Conservation (phyloP, 2,329 filamentous ascomycete genomes). For the Neonectria hederae region DNA sequence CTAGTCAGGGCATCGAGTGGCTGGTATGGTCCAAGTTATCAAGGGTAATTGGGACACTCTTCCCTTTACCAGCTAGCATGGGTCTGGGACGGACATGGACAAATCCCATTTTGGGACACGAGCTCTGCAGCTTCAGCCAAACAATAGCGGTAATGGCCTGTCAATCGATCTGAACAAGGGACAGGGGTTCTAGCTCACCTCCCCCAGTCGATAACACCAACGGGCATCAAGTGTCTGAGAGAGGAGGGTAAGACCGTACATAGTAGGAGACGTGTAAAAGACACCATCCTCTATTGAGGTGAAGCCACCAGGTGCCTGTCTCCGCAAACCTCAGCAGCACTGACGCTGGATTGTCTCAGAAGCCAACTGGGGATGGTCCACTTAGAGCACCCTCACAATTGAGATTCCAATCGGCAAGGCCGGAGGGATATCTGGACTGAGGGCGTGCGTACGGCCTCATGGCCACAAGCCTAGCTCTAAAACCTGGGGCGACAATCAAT, state of each 20-base stretch:
- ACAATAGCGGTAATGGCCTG: slow-evolving; percentile 31
- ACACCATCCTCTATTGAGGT: neutral
- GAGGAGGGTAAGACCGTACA: neutral
- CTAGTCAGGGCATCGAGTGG: slow-evolving; percentile 15
- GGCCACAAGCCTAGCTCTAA: slow-evolving; percentile 30
- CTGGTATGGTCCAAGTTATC: slow-evolving; percentile 21
- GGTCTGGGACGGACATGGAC: slow-evolving; percentile 24
- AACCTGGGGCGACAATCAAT: slow-evolving; percentile 34
- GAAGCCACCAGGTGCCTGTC: slow-evolving; percentile 1
- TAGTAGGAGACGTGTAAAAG: too few species aligned
- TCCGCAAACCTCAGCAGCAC: slow-evolving; percentile 6
- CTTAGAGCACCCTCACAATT: slow-evolving; percentile 7
- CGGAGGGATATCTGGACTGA: slow-evolving; percentile 7
- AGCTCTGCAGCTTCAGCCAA: slow-evolving; percentile 41
- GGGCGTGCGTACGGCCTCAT: slow-evolving; percentile 31
- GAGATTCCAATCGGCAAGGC: slow-evolving; percentile 24
- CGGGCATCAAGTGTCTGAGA: slow-evolving; percentile 19
- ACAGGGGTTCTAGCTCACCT: slow-evolving; percentile 23
- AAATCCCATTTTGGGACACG: slow-evolving; percentile 47
- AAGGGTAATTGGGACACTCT: slow-evolving; percentile 31
- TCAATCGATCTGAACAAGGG: slow-evolving; percentile 37
- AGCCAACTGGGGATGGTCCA: slow-evolving; percentile 9
- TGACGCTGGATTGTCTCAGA: slow-evolving; percentile 17
- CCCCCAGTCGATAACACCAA: slow-evolving; percentile 15
- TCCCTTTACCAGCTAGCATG: slow-evolving; percentile 19